phyloP scores from a whole-genome alignment of 179 eudicot genomes.

The Pouteria campechiana region DNA sequence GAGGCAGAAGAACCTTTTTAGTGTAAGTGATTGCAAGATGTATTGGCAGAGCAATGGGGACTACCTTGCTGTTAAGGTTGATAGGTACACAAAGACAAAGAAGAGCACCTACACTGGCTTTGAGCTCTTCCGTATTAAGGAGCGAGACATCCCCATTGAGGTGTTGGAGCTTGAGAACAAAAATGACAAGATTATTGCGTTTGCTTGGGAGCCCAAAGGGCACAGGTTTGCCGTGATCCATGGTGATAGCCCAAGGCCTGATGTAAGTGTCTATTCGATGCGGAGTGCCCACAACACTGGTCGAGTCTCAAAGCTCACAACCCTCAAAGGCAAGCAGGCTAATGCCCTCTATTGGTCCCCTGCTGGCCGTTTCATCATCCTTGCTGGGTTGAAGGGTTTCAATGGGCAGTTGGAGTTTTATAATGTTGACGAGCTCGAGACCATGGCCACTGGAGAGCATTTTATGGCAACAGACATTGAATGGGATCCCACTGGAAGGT shows the following conservation, averaged over 20 bases:
- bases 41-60: slow-evolving; percentile 99
- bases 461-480: slow-evolving; percentile 94
- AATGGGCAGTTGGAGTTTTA: slow-evolving; percentile 95
- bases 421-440: slow-evolving; percentile 96
- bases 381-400: slow-evolving; percentile 89
- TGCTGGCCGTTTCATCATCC: slow-evolving; percentile 57
- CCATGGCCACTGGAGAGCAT: slow-evolving; percentile 93
- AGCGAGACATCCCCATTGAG: slow-evolving; percentile 95
- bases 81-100: slow-evolving; percentile 91
- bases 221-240: slow-evolving; percentile 96
- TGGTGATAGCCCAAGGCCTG: slow-evolving; percentile 92
- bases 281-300: slow-evolving; percentile 53
- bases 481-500: slow-evolving; percentile 99
- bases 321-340: slow-evolving; percentile 86
- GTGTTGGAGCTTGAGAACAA: slow-evolving; percentile 96
- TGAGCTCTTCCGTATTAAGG: slow-evolving; percentile 96
- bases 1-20: slow-evolving; percentile 91
- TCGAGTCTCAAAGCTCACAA: slow-evolving; percentile 76
- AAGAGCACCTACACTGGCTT: slow-evolving; percentile 96
- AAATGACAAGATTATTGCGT: slow-evolving; percentile 91
- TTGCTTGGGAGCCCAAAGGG: slow-evolving; percentile 99
- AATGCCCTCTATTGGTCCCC: slow-evolving; percentile 99
- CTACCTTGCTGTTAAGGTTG: slow-evolving; percentile 96
- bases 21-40: slow-evolving; percentile 97
- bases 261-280: slow-evolving; percentile 86